Conservation (phyloP, 1,284 basidiomycete species). For the Fomes fomentarius region DNA sequence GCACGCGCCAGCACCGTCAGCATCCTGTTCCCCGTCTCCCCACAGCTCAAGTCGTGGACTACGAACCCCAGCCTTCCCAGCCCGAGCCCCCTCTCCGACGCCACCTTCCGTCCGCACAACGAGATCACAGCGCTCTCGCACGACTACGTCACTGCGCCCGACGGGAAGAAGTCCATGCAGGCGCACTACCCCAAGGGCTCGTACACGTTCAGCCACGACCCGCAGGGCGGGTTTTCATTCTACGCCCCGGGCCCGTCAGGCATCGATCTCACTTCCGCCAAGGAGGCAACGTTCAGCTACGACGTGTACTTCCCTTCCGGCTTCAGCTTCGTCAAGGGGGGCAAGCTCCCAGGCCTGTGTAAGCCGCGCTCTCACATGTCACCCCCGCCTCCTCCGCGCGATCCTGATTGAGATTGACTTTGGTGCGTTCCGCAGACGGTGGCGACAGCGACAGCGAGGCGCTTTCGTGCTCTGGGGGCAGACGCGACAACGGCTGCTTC, state of each 20-base stretch:
- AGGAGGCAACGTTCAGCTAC: conserved; percentile 56
- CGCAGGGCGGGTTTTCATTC: conserved; percentile 54
- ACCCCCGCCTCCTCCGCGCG: neutral
- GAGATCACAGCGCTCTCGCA: conserved; percentile 42
- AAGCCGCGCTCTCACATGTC: conserved; percentile 12
- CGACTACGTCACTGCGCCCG: conserved; percentile 46
- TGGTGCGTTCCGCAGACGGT: conserved; percentile 44
- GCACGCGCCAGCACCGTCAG: conserved; percentile 11
- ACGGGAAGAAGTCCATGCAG: conserved; percentile 52
- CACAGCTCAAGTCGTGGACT: conserved; percentile 43
- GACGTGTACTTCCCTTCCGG: conserved; percentile 60
- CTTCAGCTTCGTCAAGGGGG: conserved; percentile 45
- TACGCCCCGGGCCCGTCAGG: conserved; percentile 50
- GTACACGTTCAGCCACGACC: conserved; percentile 56
- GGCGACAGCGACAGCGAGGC: conserved; percentile 48
- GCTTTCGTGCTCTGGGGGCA: conserved; percentile 54
- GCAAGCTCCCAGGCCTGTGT: conserved; percentile 39
- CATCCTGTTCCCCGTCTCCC: conserved; percentile 47
- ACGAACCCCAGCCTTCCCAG: conserved; percentile 36
- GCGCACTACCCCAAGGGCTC: conserved; percentile 61
- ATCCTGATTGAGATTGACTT: neutral
- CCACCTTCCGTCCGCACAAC: conserved; percentile 45
- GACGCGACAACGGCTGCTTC: conserved; percentile 49
- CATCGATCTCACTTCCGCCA: conserved; percentile 51
- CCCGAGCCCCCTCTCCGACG: conserved; percentile 45